Conservation (phyloP, 1,284 basidiomycete species). For the Irpex sp. region DNA sequence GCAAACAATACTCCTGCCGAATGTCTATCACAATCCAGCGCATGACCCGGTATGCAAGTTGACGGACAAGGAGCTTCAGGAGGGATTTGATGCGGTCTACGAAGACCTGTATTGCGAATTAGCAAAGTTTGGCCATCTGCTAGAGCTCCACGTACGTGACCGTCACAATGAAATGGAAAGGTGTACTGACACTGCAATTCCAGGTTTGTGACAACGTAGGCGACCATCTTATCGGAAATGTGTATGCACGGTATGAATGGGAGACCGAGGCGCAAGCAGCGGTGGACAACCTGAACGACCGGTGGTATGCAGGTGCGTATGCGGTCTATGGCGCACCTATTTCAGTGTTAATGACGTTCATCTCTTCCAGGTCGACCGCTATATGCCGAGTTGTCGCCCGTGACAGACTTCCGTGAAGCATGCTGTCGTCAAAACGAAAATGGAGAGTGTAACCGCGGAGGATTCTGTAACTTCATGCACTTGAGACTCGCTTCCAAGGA, state of each 20-base stretch:
- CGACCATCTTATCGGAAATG: conserved; percentile 97
- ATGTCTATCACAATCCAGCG: conserved; percentile 98
- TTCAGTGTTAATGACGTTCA: conserved; percentile 3
- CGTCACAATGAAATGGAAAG: neutral
- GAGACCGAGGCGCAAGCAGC: conserved; percentile 96
- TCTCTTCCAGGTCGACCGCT: conserved; percentile 74
- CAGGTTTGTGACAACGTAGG: conserved; percentile 99
- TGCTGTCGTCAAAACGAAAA: conserved; percentile 98
- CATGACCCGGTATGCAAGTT: conserved; percentile 89
- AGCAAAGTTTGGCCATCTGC: conserved; percentile 90
- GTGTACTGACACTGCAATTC: conserved; percentile 1
- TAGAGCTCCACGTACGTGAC: conserved; percentile 86
- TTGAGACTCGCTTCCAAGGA: conserved; percentile 83
- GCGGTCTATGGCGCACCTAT: neutral
- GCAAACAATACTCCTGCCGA: conserved; percentile 96
- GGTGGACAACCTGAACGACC: conserved; percentile 89
- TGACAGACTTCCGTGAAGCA: conserved; percentile 98
- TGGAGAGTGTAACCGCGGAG: conserved; percentile 93
- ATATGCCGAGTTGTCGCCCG: conserved; percentile 98
- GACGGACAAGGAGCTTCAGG: conserved; percentile 84
- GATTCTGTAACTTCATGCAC: conserved; percentile 99
- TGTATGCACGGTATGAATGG: conserved; percentile 98
- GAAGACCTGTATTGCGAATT: conserved; percentile 94
- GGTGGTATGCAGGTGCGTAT: conserved; percentile 95
- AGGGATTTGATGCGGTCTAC: conserved; percentile 96